A percentile compares a stretch with the other conserved stretches of the same genome.
Evolutionary conservation across 805 yeast species (phyloP).

Genomic region (Brettanomyces anomalus): DNA sequence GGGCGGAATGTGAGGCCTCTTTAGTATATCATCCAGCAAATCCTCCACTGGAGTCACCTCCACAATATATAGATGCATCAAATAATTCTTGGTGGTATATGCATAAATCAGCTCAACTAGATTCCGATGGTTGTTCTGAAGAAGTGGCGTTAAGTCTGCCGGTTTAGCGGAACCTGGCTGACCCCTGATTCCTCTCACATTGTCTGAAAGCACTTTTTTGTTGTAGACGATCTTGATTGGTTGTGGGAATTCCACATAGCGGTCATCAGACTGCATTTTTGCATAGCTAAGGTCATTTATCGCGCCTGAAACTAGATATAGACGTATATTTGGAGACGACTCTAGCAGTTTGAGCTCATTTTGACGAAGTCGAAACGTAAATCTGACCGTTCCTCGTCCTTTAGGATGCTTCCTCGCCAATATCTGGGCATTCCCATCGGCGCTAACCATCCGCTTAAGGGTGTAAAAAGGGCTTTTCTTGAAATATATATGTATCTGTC

Average conservation of each 20-base stretch:
- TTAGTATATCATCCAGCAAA: slow-evolving; percentile 32
- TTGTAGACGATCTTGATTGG: slow-evolving; percentile 65
- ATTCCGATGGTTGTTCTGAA: slow-evolving; percentile 27
- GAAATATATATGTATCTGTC: slow-evolving; percentile 32
- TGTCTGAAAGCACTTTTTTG: slow-evolving; percentile 36
- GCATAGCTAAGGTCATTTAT: slow-evolving; percentile 11
- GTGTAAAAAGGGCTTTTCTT: slow-evolving; percentile 48
- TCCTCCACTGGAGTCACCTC: slow-evolving; percentile 34
- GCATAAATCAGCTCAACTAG: slow-evolving; percentile 48
- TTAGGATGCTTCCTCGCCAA: slow-evolving; percentile 31
- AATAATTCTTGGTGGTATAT: slow-evolving; percentile 40
- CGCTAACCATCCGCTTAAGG: slow-evolving; percentile 37
- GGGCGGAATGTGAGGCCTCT: slow-evolving; percentile 43
- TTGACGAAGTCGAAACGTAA: slow-evolving; percentile 34
- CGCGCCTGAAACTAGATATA: slow-evolving; percentile 50
- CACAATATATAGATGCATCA: slow-evolving; percentile 52
- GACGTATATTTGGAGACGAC: slow-evolving; percentile 21
- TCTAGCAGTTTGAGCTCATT: slow-evolving; percentile 33
- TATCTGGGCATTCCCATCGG: slow-evolving; percentile 32
- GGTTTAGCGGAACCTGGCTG: slow-evolving; percentile 75
- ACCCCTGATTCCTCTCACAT: slow-evolving; percentile 68
- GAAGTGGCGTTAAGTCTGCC: slow-evolving; percentile 56
- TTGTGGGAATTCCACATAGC: slow-evolving; percentile 53
- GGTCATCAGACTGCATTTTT: slow-evolving; percentile 8
- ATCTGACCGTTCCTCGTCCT: slow-evolving; percentile 35